Evolutionary conservation across 345 rosid genomes (phyloP).

Genomic region (Gynandropsis gynandra): DNA sequence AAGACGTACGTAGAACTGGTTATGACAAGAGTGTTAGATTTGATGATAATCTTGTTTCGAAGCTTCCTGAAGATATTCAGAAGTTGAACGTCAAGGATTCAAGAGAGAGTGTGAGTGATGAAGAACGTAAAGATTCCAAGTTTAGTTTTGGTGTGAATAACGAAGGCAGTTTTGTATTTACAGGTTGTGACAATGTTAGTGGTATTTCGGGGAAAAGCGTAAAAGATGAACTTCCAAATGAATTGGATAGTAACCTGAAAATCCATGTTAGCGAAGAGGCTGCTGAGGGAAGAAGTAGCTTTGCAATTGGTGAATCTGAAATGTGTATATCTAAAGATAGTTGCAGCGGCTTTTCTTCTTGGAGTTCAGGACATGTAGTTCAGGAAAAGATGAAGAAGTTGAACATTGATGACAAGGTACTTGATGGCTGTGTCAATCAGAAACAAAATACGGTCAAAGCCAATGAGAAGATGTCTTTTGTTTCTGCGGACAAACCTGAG

Average conservation of each 20-base stretch:
- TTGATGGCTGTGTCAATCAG: conserved; percentile 3
- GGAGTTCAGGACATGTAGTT: conserved; percentile 30
- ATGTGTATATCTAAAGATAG: neutral
- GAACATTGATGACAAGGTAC: conserved; percentile 32
- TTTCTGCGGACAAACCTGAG: conserved; percentile 18
- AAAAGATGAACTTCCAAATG: conserved; percentile 34
- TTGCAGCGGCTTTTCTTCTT: conserved; percentile 21
- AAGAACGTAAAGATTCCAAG: neutral
- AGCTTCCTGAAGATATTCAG: conserved; percentile 34
- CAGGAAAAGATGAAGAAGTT: conserved; percentile 40
- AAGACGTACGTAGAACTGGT: conserved; percentile 12
- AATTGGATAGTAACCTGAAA: conserved; percentile 46
- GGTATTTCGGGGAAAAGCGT: conserved; percentile 17
- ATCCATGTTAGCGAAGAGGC: conserved; percentile 23
- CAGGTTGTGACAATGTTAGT: conserved; percentile 23
- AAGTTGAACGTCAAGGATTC: conserved; percentile 38
- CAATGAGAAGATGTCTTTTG: conserved; percentile 20
- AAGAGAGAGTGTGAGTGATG: neutral
- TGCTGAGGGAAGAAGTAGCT: conserved; percentile 3
- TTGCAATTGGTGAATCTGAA: conserved; percentile 17
- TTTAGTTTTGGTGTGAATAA: conserved; percentile 15
- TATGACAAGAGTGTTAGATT: conserved; percentile 17
- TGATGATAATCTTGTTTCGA: conserved; percentile 28
- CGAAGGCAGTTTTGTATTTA: conserved; percentile 8
- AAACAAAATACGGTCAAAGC: conserved; percentile 20